Percentiles rank a stretch among this genome's conserved stretches.
phyloP scores from a whole-genome alignment of 345 rosid species.

The Populus euphratica region DNA sequence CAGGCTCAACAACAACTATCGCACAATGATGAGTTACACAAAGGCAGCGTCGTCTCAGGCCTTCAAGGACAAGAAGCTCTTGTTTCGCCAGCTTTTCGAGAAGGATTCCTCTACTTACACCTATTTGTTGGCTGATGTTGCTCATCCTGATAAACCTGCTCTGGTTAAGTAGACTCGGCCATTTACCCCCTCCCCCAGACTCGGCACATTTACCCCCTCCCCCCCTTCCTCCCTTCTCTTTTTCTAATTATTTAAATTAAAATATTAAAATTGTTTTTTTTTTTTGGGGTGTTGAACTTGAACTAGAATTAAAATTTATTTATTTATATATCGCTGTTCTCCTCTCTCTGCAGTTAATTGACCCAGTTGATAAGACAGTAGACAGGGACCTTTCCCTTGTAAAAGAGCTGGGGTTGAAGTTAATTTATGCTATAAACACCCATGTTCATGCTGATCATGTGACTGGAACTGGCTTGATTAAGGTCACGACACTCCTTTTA shows the following conservation, averaged over 20 bases:
- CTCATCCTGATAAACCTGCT: conserved; percentile 86
- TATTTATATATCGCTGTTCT: not conserved
- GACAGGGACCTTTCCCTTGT: conserved; percentile 75
- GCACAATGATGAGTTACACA: not conserved
- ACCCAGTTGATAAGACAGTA: conserved; percentile 86
- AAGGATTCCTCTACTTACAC: conserved; percentile 85
- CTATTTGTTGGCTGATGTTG: conserved; percentile 75
- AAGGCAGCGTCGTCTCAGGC: conserved; percentile 16
- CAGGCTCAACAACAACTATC: not conserved
- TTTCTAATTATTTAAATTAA: no score
- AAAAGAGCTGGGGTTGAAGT: conserved; percentile 70
- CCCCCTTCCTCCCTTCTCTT: not conserved
- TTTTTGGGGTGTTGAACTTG: not conserved
- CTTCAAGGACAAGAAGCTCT: conserved; percentile 29
- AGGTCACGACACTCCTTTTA: conserved; percentile 39
- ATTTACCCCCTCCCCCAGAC: not conserved
- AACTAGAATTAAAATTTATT: not conserved
- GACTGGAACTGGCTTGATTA: conserved; percentile 81
- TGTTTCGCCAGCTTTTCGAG: conserved; percentile 92
- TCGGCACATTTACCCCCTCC: not conserved
- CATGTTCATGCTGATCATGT: conserved; percentile 99
- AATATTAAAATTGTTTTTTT: no score
- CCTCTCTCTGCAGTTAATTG: conserved; percentile 61
- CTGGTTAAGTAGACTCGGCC: conserved; percentile 33
- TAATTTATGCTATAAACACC: conserved; percentile 80